phyloP scores from a whole-genome alignment of 1,284 basidiomycete species.

The Ganoderma lingzhi region DNA sequence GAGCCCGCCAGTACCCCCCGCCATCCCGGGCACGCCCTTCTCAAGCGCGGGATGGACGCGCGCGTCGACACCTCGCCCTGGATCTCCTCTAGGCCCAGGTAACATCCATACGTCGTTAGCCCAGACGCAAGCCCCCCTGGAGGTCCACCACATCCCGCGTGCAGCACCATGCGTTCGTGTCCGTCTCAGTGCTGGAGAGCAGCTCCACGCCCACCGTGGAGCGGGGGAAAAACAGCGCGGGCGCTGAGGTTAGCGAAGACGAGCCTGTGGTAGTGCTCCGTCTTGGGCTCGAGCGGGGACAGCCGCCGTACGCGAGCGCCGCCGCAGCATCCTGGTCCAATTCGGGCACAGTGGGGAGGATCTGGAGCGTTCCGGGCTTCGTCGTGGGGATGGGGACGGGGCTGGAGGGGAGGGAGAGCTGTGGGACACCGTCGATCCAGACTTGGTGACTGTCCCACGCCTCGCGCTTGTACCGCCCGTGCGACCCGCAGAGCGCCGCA shows the following conservation, averaged over 20 bases:
- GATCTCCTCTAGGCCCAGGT: conserved; percentile 47
- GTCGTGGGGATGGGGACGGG: too few species aligned
- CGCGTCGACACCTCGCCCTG: conserved; percentile 52
- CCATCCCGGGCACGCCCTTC: conserved; percentile 51
- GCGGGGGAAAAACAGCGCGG: conserved; percentile 43
- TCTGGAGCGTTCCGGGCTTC: conserved; percentile 59
- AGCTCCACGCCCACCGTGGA: background rate
- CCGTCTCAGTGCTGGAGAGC: background rate
- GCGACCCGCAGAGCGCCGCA: conserved; percentile 76
- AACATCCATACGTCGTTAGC: conserved; percentile 45
- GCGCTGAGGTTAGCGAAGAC: conserved; percentile 66
- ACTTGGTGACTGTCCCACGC: conserved; percentile 85
- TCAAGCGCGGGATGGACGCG: conserved; percentile 56
- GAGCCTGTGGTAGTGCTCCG: conserved; percentile 47
- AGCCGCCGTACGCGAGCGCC: conserved; percentile 70
- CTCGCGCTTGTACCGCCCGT: conserved; percentile 80
- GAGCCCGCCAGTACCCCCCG: conserved; percentile 57
- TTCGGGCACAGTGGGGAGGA: conserved; percentile 61
- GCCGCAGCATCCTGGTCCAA: conserved; percentile 63
- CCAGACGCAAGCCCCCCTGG: conserved; percentile 53
- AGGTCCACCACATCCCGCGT: conserved; percentile 46
- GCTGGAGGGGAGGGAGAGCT: conserved; percentile 53
- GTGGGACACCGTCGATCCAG: conserved; percentile 75
- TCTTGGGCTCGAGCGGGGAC: conserved; percentile 62
- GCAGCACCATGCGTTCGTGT: conserved; percentile 46